These are phyloP conservation scores for Ambrosiella xylebori DNA, from an alignment of 2,329 filamentous ascomycete genomes.

Conservation along the genomic window DNA sequence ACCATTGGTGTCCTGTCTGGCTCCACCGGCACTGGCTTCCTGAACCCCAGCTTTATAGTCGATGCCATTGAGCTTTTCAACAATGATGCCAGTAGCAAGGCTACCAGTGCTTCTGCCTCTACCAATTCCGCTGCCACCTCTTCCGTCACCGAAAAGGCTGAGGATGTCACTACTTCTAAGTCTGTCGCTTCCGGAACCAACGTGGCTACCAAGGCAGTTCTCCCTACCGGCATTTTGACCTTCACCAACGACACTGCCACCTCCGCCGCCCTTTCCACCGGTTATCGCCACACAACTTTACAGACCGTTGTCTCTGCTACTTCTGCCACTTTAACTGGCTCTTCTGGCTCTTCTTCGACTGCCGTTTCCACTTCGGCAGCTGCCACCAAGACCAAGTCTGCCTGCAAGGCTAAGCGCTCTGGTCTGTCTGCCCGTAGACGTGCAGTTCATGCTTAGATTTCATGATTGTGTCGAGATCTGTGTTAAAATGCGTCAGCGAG, in stretches of 20 bases:
- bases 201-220: not conserved
- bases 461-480: not conserved
- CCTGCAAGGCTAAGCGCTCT: conserved; percentile 6
- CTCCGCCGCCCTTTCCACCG: not conserved
- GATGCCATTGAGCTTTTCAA: conserved; percentile 14
- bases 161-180: not conserved
- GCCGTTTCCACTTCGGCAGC: not conserved
- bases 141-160: not conserved
- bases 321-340: not conserved
- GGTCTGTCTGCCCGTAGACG: not conserved
- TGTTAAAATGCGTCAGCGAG: not conserved
- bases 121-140: not conserved
- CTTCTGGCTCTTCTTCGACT: not conserved
- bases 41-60: conserved; percentile 36
- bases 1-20: conserved; percentile 42
- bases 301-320: not conserved
- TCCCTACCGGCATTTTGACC: not conserved
- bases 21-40: conserved; percentile 34
- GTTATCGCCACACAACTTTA: not conserved
- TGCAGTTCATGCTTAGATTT: not conserved
- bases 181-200: not conserved
- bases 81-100: not conserved
- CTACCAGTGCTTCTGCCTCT: not conserved
- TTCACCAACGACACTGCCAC: not conserved
- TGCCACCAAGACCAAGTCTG: conserved; percentile 4